Percentiles rank a stretch among this genome's conserved stretches.
These are phyloP conservation scores for Herpotrichia juniperi DNA, from an alignment of 2,329 filamentous ascomycete genomes.

Conservation along the genomic window DNA sequence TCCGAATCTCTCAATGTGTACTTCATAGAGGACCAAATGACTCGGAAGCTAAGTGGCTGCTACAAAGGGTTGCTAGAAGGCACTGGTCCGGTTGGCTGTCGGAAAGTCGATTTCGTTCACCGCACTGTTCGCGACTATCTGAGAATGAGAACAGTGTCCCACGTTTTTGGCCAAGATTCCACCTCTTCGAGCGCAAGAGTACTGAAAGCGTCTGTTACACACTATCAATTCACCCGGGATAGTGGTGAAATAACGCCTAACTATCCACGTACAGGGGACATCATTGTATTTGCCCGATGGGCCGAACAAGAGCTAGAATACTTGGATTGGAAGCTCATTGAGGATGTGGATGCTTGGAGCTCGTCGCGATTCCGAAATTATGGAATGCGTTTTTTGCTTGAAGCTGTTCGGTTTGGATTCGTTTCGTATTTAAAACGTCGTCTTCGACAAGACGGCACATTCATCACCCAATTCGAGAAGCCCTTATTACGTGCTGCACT, in stretches of 20 bases:
- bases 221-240: too few relatives aligned
- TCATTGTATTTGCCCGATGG: not conserved
- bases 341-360: not conserved
- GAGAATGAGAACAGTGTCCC: not conserved
- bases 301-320: not conserved
- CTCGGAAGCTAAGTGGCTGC: not conserved
- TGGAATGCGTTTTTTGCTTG: not conserved
- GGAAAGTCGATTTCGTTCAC: conserved; percentile 9
- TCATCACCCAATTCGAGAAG: not conserved
- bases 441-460: too few relatives aligned
- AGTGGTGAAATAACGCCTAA: too few relatives aligned
- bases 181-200: too few relatives aligned
- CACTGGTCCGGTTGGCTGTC: not conserved
- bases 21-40: not conserved
- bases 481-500: not conserved
- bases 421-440: too few relatives aligned
- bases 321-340: not conserved
- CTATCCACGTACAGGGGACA: too few relatives aligned
- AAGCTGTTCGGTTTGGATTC: not conserved
- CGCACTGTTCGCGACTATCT: conserved; percentile 11
- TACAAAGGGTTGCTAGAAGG: conserved; percentile 9
- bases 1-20: not conserved
- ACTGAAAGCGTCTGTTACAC: too few relatives aligned
- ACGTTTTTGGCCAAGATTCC: not conserved
- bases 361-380: not conserved